Percentiles rank a stretch among this genome's conserved stretches.
phyloP scores from a whole-genome alignment of 192 early-diverging fungal genomes.

The Gaertneriomyces semiglobifer region DNA sequence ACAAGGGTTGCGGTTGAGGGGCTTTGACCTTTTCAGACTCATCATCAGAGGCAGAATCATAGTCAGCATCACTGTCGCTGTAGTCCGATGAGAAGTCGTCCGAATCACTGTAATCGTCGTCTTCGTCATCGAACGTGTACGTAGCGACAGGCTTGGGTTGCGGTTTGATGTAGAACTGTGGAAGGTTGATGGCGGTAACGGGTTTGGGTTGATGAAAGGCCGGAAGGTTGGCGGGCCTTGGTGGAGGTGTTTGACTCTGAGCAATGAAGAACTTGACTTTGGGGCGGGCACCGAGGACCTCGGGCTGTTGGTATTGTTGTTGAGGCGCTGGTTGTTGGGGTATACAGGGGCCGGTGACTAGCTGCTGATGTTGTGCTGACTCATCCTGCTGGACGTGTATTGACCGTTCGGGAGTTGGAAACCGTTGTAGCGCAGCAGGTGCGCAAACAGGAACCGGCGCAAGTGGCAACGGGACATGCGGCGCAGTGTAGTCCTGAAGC shows the following conservation, averaged over 20 bases:
- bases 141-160: background rate
- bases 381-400: background rate
- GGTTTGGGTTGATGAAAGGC: background rate
- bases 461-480: background rate
- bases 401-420: slow-evolving; percentile 1
- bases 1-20: slow-evolving; percentile 8
- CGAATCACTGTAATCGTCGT: slow-evolving; percentile 11
- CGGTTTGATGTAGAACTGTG: background rate
- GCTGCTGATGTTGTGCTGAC: background rate
- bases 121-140: background rate
- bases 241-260: slow-evolving; percentile 9
- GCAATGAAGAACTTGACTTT: slow-evolving; percentile 27
- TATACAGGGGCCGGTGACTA: background rate
- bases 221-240: slow-evolving; percentile 7
- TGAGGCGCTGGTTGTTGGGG: background rate
- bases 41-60: slow-evolving; percentile 30
- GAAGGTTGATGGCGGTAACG: background rate
- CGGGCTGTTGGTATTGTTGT: slow-evolving; percentile 6
- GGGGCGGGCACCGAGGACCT: background rate
- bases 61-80: slow-evolving; percentile 22
- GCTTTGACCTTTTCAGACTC: slow-evolving; percentile 4
- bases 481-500: slow-evolving; percentile 12
- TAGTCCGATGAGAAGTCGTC: slow-evolving; percentile 1
- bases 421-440: no score
- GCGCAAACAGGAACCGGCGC: background rate